Evolutionary conservation across 1,284 basidiomycete genomes (phyloP).

Genomic region (Termitomyces sp.): DNA sequence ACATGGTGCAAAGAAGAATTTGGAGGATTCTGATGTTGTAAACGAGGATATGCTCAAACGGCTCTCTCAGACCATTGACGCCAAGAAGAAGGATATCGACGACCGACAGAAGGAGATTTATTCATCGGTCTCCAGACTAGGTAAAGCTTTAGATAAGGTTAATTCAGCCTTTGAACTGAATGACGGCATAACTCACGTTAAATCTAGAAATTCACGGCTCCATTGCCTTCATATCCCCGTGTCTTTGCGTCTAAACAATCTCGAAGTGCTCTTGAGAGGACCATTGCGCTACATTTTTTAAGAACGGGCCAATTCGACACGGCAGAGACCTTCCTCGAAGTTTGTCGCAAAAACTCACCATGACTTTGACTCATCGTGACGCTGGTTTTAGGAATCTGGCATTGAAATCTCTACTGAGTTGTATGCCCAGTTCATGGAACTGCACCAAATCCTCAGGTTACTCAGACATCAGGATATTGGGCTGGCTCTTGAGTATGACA

Average conservation of each 20-base stretch:
- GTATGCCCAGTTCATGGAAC: constrained; percentile 58
- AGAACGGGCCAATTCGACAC: constrained; percentile 76
- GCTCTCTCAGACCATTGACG: constrained; percentile 57
- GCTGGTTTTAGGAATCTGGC: constrained; percentile 57
- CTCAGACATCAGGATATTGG: constrained; percentile 63
- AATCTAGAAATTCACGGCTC: constrained; percentile 62
- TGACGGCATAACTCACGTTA: constrained; percentile 5
- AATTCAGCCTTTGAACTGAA: constrained; percentile 8
- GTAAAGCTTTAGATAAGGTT: constrained; percentile 88
- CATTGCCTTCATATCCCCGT: constrained; percentile 63
- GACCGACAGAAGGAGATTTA: constrained; percentile 87
- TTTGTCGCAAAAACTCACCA: constrained; percentile 26
- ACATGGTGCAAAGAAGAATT: constrained; percentile 49
- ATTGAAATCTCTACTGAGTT: constrained; percentile 55
- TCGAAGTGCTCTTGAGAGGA: constrained; percentile 60
- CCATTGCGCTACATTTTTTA: constrained; percentile 73
- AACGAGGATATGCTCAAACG: constrained; percentile 49
- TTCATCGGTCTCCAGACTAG: constrained; percentile 66
- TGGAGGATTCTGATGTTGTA: constrained; percentile 44
- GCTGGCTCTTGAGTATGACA: constrained; percentile 68
- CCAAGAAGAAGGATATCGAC: constrained; percentile 79
- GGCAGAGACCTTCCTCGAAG: constrained; percentile 68
- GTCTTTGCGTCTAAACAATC: constrained; percentile 64
- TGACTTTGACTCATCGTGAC: constrained; percentile 3
- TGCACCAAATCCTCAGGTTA: constrained; percentile 71